A percentile compares a stretch with the other conserved stretches of the same genome.
These are phyloP conservation scores for Sugiyamaella castrensis DNA, from an alignment of 1,139 yeast species.

Conservation along the genomic window DNA sequence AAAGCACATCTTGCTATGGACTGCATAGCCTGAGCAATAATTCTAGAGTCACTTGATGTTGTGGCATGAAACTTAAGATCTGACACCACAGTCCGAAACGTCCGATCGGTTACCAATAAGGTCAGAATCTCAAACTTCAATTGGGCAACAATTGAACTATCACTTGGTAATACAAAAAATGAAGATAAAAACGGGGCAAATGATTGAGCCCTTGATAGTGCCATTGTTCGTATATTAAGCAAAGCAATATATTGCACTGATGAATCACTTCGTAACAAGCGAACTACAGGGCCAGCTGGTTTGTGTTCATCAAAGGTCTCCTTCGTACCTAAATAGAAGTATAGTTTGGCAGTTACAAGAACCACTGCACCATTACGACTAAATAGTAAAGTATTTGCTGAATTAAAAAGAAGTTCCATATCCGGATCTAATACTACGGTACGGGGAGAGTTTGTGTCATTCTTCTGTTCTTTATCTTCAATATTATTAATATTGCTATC, in stretches of 20 bases:
- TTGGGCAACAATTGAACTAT: constrained; percentile 46
- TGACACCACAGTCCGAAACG: constrained; percentile 51
- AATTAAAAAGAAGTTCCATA: constrained; percentile 49
- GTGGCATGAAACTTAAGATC: constrained; percentile 68
- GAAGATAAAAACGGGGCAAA: constrained; percentile 50
- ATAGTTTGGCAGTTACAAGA: constrained; percentile 57
- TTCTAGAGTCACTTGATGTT: constrained; percentile 37
- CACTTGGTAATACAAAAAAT: constrained; percentile 62
- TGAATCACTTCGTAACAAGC: constrained; percentile 40
- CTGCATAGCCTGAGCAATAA: constrained; percentile 56
- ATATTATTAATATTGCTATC: constrained; percentile 19
- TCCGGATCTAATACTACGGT: constrained; percentile 51
- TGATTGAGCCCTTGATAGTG: constrained; percentile 42
- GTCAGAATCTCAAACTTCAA: constrained; percentile 67
- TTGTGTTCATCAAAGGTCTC: constrained; percentile 46
- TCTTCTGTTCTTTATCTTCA: neutral
- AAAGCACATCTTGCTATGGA: constrained; percentile 55
- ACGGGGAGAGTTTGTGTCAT: constrained; percentile 35
- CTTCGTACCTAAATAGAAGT: constrained; percentile 54
- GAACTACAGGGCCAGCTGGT: constrained; percentile 51
- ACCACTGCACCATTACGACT: constrained; percentile 61
- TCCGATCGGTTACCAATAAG: constrained; percentile 46
- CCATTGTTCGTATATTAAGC: constrained; percentile 35
- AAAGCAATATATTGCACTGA: constrained; percentile 37
- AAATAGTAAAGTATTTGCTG: constrained; percentile 46